Evolutionary conservation across 139 green algal species (phyloP).

Genomic region (Haematococcus lacustris): DNA sequence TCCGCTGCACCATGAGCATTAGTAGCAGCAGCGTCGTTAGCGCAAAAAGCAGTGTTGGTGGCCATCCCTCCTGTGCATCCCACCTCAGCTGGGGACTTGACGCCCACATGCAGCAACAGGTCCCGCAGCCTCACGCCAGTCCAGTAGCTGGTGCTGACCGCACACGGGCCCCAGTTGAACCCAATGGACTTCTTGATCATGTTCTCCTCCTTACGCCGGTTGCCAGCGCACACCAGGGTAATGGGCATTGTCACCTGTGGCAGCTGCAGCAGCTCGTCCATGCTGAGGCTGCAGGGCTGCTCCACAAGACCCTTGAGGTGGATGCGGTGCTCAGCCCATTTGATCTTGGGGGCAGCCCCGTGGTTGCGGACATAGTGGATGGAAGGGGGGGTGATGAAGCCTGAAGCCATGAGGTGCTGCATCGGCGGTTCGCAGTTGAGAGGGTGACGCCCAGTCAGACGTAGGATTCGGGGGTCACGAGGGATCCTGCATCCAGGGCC

Average conservation of each 20-base stretch:
- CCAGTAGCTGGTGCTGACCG: constrained; percentile 76
- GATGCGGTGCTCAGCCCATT: constrained; percentile 59
- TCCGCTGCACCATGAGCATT: no score
- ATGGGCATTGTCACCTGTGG: constrained; percentile 68
- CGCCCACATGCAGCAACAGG: constrained; percentile 61
- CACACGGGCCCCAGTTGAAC: constrained; percentile 58
- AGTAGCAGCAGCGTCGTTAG: no score
- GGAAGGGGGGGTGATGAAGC: constrained; percentile 78
- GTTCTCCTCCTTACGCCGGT: constrained; percentile 97
- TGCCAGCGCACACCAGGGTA: constrained; percentile 87
- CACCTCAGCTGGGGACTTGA: constrained; percentile 28
- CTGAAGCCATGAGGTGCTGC: constrained; percentile 55
- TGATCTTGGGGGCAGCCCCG: constrained; percentile 68
- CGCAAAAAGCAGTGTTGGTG: no score
- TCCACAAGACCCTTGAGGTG: constrained; percentile 73
- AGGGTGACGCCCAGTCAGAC: constrained; percentile 87
- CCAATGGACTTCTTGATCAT: constrained; percentile 96
- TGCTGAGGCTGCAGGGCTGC: constrained; percentile 62
- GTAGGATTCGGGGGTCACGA: constrained; percentile 78
- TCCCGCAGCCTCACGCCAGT: constrained; percentile 83
- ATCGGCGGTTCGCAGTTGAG: constrained; percentile 94
- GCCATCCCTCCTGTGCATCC: no score
- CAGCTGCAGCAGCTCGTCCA: constrained; percentile 82
- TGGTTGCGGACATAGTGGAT: constrained; percentile 85
- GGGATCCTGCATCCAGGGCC: constrained; percentile 78